Conservation (phyloP, 1,284 basidiomycete species). For the Porogramme epimiltina region DNA sequence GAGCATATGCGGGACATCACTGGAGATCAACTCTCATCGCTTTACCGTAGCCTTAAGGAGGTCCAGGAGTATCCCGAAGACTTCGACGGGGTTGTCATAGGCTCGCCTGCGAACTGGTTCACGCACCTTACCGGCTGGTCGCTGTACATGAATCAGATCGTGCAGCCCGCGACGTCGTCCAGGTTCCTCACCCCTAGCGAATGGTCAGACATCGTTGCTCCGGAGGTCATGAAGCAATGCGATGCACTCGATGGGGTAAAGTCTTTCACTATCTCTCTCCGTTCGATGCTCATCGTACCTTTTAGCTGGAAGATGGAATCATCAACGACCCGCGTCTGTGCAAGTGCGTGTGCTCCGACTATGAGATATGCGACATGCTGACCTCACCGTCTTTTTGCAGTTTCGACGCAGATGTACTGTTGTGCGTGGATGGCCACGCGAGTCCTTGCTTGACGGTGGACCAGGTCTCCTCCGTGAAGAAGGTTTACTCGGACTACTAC, state of each 20-base stretch:
- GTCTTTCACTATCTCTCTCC: not conserved
- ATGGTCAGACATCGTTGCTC: constrained; percentile 20
- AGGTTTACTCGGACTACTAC: constrained; percentile 33
- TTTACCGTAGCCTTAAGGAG: constrained; percentile 16
- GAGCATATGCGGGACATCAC: too few relatives aligned
- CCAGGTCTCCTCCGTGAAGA: constrained; percentile 35
- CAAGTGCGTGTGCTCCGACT: constrained; percentile 12
- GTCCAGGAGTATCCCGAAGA: constrained; percentile 23
- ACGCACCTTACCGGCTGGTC: constrained; percentile 18
- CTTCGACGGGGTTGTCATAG: constrained; percentile 24
- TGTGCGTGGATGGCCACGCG: not conserved
- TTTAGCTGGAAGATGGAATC: constrained; percentile 30
- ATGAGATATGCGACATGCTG: constrained; percentile 15
- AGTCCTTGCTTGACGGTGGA: constrained; percentile 30
- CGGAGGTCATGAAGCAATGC: constrained; percentile 26
- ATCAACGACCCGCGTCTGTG: constrained; percentile 35
- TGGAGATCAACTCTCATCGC: too few relatives aligned
- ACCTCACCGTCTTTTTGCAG: not conserved
- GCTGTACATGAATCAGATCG: constrained; percentile 12
- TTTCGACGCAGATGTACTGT: not conserved
- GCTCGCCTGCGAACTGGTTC: constrained; percentile 22
- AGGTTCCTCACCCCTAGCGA: constrained; percentile 12
- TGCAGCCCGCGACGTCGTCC: constrained; percentile 12
- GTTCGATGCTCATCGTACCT: not conserved
- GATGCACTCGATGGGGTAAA: constrained; percentile 30